A percentile compares a stretch with the other conserved stretches of the same genome.
These are phyloP conservation scores for Dissoconium aciculare DNA, from an alignment of 2,329 filamentous ascomycete genomes.

Conservation along the genomic window DNA sequence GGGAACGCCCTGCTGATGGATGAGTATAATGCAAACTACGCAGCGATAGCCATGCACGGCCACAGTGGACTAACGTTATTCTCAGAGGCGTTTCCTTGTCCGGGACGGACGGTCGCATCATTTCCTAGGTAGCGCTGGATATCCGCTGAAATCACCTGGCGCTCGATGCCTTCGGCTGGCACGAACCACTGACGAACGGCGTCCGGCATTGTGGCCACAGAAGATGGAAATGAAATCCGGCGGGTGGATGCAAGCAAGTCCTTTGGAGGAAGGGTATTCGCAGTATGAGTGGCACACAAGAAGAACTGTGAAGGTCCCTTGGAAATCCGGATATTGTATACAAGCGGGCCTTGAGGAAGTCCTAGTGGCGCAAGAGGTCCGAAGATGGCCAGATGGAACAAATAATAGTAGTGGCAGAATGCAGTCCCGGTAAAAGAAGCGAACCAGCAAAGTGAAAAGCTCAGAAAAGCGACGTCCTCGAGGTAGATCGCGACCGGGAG, in stretches of 20 bases:
- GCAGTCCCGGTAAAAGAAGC: background rate
- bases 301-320: background rate
- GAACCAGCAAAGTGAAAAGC: background rate
- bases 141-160: conserved; percentile 38
- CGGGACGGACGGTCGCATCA: conserved; percentile 36
- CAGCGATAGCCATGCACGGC: conserved; percentile 8
- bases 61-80: conserved; percentile 27
- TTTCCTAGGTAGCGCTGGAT: conserved; percentile 38
- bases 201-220: conserved; percentile 17
- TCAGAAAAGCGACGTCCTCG: background rate
- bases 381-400: too few species aligned
- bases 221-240: background rate
- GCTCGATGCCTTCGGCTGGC: conserved; percentile 35
- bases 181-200: conserved; percentile 35
- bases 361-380: too few species aligned
- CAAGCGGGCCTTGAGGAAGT: too few species aligned
- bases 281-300: background rate
- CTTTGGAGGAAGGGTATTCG: conserved; percentile 1
- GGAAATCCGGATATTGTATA: too few species aligned
- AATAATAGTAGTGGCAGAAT: background rate
- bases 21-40: conserved; percentile 10
- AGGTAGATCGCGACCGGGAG: background rate
- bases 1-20: conserved; percentile 24
- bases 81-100: conserved; percentile 30
- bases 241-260: background rate